Evolutionary conservation across 345 rosid species (phyloP).

Genomic region (Hibiscus tridactylites): DNA sequence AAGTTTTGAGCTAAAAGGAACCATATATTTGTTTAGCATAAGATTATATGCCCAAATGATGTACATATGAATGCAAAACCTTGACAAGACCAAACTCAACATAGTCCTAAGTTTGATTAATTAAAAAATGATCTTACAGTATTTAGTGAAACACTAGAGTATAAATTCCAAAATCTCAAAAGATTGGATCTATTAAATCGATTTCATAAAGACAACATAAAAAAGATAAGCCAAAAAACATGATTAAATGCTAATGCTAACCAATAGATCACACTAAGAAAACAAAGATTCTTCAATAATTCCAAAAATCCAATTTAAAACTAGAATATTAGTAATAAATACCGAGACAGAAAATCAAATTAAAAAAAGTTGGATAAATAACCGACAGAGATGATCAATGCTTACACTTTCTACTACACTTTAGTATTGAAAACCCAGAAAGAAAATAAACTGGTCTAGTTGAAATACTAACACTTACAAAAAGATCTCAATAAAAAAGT

Average conservation of each 20-base stretch:
- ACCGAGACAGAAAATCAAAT: neutral
- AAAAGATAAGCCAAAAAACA: no score
- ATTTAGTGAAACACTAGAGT: neutral
- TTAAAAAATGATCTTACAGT: no score
- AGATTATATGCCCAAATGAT: no score
- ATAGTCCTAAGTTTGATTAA: no score
- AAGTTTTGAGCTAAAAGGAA: no score
- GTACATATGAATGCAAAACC: no score
- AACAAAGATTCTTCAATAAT: neutral
- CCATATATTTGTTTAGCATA: no score
- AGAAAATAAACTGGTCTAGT: neutral
- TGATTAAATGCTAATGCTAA: neutral
- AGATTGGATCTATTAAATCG: neutral
- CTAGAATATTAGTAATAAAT: neutral
- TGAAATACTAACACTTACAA: slow-evolving; percentile 10
- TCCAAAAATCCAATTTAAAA: neutral
- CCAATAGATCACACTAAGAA: neutral
- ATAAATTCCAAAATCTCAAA: neutral
- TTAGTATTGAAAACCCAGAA: neutral
- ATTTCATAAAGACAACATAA: no score
- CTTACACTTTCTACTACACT: no score
- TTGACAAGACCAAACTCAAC: no score
- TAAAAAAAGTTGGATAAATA: neutral
- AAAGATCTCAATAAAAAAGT: neutral
- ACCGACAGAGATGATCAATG: neutral